A percentile compares a stretch with the other conserved stretches of the same genome.
Evolutionary conservation across 2,329 filamentous ascomycete species (phyloP).

Genomic region (Calonectria pseudoturangicola): DNA sequence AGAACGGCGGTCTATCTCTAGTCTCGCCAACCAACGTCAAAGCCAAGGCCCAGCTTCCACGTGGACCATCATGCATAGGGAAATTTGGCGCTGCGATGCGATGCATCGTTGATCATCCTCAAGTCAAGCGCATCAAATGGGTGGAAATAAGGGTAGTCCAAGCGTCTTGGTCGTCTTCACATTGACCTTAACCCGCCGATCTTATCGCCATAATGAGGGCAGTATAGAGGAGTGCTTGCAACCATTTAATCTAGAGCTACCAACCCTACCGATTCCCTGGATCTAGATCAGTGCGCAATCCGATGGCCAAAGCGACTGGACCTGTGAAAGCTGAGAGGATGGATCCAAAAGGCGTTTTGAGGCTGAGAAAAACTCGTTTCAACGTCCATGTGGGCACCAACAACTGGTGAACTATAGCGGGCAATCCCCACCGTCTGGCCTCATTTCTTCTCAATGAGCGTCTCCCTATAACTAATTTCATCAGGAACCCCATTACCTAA

Average conservation of each 20-base stretch:
- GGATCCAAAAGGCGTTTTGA: not conserved
- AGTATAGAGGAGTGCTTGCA: not conserved
- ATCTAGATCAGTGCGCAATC: not conserved
- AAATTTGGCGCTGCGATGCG: not conserved
- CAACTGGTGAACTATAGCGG: not conserved
- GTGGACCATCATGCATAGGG: conserved; percentile 2
- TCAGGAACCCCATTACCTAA: not conserved
- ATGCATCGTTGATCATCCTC: conserved; percentile 1
- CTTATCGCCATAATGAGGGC: not conserved
- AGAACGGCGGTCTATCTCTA: not conserved
- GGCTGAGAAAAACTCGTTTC: not conserved
- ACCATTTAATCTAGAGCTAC: not conserved
- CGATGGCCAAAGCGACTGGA: not conserved
- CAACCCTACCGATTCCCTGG: not conserved
- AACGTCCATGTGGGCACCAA: not conserved
- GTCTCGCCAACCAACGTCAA: not conserved
- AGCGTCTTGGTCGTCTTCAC: not conserved
- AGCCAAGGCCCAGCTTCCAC: conserved; percentile 2
- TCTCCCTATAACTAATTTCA: not conserved
- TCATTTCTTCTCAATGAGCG: conserved; percentile 3
- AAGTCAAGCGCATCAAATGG: too few relatives aligned
- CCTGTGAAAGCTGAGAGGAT: too few relatives aligned
- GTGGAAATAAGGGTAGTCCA: not conserved
- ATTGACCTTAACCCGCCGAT: conserved; percentile 4
- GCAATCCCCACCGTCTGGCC: not conserved